These are phyloP conservation scores for Linaria vulgaris DNA, from an alignment of 257 asterid species.

Conservation along the genomic window DNA sequence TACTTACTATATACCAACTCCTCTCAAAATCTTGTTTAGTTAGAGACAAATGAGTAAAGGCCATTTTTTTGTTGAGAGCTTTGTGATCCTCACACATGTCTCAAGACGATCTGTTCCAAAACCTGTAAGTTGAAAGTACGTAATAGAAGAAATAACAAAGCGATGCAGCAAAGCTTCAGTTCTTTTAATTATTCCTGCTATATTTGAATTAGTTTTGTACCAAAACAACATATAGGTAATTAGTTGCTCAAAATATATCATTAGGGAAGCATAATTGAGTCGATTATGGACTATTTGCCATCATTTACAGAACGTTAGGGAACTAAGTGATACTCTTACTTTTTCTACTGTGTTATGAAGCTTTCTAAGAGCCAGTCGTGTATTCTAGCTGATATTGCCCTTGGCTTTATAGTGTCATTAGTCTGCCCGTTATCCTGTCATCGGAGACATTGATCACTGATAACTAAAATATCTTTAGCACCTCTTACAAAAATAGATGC, in stretches of 20 bases:
- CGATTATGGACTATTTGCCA: no score
- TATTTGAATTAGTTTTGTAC: background rate
- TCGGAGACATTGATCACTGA: no score
- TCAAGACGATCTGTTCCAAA: constrained; percentile 12
- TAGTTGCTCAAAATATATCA: background rate
- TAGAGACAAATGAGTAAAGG: constrained; percentile 35
- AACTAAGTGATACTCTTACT: background rate
- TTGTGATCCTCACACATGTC: constrained; percentile 39
- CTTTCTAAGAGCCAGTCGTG: background rate
- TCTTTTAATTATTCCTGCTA: background rate
- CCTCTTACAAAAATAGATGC: background rate
- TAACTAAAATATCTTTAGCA: background rate
- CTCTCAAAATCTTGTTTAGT: constrained; percentile 36
- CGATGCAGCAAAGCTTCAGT: background rate
- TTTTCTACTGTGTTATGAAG: constrained; percentile 1
- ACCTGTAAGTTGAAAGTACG: background rate
- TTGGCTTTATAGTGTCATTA: no score
- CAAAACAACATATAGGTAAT: background rate
- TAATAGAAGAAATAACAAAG: no score
- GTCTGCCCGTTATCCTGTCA: background rate
- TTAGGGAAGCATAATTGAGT: background rate
- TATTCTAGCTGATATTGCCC: background rate
- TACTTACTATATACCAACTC: constrained; percentile 25
- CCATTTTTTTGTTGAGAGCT: constrained; percentile 30
- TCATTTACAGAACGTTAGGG: no score